Evolutionary conservation across 257 asterid genomes (phyloP), one percentile per base, ranked within the genome.

Genomic region (Avicennia marina): DNA sequence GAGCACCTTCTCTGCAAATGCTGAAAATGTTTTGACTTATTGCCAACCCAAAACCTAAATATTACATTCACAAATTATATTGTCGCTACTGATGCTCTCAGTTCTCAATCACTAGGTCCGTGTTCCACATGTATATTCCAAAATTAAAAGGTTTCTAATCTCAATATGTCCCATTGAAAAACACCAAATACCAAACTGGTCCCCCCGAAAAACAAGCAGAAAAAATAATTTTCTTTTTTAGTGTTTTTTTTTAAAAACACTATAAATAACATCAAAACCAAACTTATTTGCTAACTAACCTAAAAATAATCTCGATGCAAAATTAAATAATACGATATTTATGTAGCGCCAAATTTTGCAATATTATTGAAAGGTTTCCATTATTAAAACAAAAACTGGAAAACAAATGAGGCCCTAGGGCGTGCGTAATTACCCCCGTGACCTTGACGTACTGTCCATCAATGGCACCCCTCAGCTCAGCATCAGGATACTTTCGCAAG

Each of bases 381-480:
- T 22, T 21, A 53, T 60, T 60, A 41, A 50, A 25, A 49, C 26
- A 38, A 49, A 10, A 51, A 21, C 25, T 3, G 20, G 26, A 1
- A 7, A 18, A 53, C 41, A 49, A 7, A 36, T 4, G 11, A 22
- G 63, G 44, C 13, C 39, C 2, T 51, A n/a, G 13, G 31, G 48
- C 1, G 22, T 20, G 39, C 11, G 67, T 67, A 64, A 55, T 93
- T 89, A 93, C 99, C 96, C 99, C 99, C 17, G 99, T 89, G 73
- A 89, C 94, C 87, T 93, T 93, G 68, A 93, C 96, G 76, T 58
- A 81, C 83, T 93, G 95, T 27, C 97, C 99, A 74, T 89, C 94
- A 34, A 75, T 64, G 60, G 95, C 94, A 17, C 94, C 95, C 75
- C 97, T 73, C 44, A 89, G 95, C 89, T 89, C 96, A 31, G 84